Conservation (phyloP, 495 filamentous ascomycete species). For the Aspergillus coremiiformis region DNA sequence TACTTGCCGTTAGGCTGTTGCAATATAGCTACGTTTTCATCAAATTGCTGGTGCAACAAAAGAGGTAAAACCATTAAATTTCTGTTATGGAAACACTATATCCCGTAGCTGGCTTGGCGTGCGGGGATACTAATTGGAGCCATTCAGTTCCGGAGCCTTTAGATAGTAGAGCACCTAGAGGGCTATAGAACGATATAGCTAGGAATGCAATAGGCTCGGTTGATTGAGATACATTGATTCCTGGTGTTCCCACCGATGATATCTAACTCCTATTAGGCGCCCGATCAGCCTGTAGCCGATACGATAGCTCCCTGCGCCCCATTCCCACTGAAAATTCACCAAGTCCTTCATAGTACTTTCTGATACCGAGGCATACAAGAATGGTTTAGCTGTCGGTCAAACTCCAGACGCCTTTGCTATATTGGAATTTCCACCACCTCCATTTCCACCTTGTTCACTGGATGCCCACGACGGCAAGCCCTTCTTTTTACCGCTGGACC, state of each 20-base stretch:
- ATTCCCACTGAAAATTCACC: not conserved
- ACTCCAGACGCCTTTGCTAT: too few relatives aligned
- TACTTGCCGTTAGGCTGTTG: too few relatives aligned
- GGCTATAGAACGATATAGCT: not conserved
- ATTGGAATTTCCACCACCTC: too few relatives aligned
- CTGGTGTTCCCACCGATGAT: not conserved
- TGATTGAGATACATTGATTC: not conserved
- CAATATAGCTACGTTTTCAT: too few relatives aligned
- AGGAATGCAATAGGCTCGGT: not conserved
- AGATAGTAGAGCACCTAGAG: not conserved
- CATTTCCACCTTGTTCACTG: too few relatives aligned
- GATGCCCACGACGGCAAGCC: too few relatives aligned
- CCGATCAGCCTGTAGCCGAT: not conserved
- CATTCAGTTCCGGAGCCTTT: not conserved
- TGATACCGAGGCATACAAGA: too few relatives aligned
- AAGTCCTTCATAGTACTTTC: too few relatives aligned
- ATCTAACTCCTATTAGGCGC: not conserved
- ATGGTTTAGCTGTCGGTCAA: too few relatives aligned
- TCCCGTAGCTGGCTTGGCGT: not conserved
- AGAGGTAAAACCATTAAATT: too few relatives aligned
- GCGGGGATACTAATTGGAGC: not conserved
- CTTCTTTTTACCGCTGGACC: too few relatives aligned
- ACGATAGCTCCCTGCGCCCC: not conserved
- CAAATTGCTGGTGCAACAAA: too few relatives aligned
- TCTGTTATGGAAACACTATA: not conserved